phyloP scores from a whole-genome alignment of 176 grass and related monocot species.

The Aegilops umbellulata region DNA sequence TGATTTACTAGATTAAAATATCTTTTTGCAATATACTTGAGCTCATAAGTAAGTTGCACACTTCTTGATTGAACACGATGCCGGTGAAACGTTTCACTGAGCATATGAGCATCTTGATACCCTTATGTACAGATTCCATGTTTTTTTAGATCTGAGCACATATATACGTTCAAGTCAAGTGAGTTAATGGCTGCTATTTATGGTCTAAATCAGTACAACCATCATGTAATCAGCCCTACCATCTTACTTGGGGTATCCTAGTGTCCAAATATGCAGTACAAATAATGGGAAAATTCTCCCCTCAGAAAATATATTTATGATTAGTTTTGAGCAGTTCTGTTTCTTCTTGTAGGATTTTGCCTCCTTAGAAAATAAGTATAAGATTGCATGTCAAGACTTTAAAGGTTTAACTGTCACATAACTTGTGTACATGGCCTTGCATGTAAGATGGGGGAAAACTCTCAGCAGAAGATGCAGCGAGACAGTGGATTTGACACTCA shows the following conservation, averaged over 20 bases:
- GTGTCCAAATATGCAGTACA: not conserved
- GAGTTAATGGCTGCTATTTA: slow-evolving; percentile 43
- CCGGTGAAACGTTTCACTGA: not conserved
- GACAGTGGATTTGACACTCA: slow-evolving; percentile 18
- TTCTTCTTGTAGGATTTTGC: not conserved
- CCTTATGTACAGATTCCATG: not conserved
- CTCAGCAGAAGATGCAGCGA: slow-evolving; percentile 12
- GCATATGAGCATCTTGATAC: not conserved
- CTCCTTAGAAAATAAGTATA: not conserved
- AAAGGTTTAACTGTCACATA: slow-evolving; percentile 10
- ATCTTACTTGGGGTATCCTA: not conserved
- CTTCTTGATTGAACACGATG: slow-evolving; percentile 25
- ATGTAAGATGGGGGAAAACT: slow-evolving; percentile 6
- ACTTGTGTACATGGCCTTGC: not conserved
- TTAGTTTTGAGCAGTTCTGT: not conserved
- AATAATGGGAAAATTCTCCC: not conserved
- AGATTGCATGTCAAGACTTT: not conserved
- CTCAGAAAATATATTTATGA: not conserved
- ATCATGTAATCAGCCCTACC: slow-evolving; percentile 18
- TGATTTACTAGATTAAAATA: slow-evolving; percentile 21
- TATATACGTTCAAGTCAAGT: slow-evolving; percentile 25
- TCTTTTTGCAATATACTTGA: not conserved
- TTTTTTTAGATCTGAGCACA: not conserved
- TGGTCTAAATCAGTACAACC: slow-evolving; percentile 28
- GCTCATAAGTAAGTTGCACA: not conserved